Percentiles rank a stretch among this genome's conserved stretches.
Conservation (phyloP, 768 basidiomycete species). For the Amanita jacksonii region DNA sequence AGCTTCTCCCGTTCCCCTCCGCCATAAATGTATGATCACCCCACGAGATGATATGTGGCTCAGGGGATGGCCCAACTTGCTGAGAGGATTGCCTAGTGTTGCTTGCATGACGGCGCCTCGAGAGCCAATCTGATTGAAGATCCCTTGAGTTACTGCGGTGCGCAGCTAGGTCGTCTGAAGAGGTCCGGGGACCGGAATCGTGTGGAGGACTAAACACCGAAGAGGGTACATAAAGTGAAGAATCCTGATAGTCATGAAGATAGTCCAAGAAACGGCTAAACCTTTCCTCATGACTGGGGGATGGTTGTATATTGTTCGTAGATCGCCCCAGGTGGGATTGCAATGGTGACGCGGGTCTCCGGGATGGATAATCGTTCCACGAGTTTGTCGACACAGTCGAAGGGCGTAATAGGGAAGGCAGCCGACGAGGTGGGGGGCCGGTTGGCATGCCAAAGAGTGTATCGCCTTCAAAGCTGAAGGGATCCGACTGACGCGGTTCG, state of each 20-base stretch:
- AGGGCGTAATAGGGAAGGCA: not conserved
- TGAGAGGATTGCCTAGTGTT: not conserved
- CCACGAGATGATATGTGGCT: not conserved
- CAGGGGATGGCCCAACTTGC: too few relatives aligned
- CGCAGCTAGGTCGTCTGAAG: not conserved
- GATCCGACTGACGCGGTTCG: slow-evolving; percentile 1
- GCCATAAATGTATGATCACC: too few relatives aligned
- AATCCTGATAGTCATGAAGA: not conserved
- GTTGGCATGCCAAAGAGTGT: not conserved
- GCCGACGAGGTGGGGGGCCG: not conserved
- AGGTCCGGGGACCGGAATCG: not conserved
- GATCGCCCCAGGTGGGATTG: not conserved
- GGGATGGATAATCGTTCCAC: not conserved
- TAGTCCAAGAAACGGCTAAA: not conserved
- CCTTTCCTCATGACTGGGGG: slow-evolving; percentile 2
- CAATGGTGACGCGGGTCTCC: not conserved
- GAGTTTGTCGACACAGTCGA: not conserved
- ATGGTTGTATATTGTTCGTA: not conserved
- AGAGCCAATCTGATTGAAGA: slow-evolving; percentile 4
- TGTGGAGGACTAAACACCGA: not conserved
- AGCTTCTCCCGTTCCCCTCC: not conserved
- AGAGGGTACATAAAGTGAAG: not conserved
- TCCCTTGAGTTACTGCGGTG: slow-evolving; percentile 2
- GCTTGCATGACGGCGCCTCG: not conserved
- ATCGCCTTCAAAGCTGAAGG: not conserved